Evolutionary conservation across 495 filamentous ascomycete species (phyloP).

Genomic region (Rostrohypoxylon terebratum): DNA sequence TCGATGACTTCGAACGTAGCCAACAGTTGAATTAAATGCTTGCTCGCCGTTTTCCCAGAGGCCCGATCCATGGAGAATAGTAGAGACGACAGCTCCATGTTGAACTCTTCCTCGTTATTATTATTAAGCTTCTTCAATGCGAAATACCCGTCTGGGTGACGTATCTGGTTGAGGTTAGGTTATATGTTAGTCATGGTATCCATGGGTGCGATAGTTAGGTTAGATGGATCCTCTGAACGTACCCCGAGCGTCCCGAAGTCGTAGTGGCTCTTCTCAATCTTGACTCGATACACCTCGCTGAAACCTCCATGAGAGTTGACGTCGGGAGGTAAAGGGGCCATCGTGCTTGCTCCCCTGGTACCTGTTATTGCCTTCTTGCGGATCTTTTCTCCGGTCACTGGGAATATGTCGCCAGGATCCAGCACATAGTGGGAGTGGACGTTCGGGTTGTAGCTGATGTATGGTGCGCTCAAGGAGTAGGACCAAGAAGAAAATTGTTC

Average conservation of each 20-base stretch:
- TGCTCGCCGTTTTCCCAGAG: background rate
- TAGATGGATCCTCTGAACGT: conserved; percentile 3
- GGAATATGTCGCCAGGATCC: conserved; percentile 22
- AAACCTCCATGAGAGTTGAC: conserved; percentile 22
- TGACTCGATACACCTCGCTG: conserved; percentile 34
- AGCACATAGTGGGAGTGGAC: conserved; percentile 32
- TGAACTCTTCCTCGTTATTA: conserved; percentile 21
- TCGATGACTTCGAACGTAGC: conserved; percentile 38
- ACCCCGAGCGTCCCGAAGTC: conserved; percentile 25
- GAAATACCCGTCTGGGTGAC: conserved; percentile 15
- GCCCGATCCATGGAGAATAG: conserved; percentile 35
- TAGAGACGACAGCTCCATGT: conserved; percentile 33
- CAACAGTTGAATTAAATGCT: conserved; percentile 29
- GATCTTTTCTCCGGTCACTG: conserved; percentile 10
- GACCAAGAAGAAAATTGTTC: conserved; percentile 23
- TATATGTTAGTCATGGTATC: background rate
- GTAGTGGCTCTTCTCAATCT: conserved; percentile 28
- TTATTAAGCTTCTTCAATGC: conserved; percentile 37
- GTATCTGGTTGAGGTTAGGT: conserved; percentile 7
- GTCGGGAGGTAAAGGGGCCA: background rate
- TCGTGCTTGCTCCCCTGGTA: background rate
- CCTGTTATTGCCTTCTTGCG: background rate
- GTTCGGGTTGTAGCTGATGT: background rate
- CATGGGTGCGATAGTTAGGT: too few relatives aligned
- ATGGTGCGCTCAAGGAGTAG: conserved; percentile 22